phyloP scores from a whole-genome alignment of 192 early-diverging fungal genomes.

The Coemansia biformis region DNA sequence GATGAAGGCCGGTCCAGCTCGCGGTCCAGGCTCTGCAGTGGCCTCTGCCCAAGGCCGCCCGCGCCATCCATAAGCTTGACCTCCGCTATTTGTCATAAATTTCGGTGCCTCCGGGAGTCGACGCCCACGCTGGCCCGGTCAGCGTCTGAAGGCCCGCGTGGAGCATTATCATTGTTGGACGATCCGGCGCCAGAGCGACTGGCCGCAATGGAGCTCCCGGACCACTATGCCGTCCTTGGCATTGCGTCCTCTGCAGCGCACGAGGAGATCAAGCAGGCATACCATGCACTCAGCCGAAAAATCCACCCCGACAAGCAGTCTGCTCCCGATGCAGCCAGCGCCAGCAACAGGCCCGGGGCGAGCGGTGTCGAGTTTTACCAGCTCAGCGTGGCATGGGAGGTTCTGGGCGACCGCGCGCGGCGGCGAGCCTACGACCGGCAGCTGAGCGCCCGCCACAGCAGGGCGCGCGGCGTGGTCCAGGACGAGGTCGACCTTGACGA shows the following conservation, averaged over 20 bases:
- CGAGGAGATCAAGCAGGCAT: constrained; percentile 38
- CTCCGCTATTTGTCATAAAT: too few species aligned
- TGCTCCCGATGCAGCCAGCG: not conserved
- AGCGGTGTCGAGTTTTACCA: constrained; percentile 40
- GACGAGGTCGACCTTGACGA: constrained; percentile 76
- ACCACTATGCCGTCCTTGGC: constrained; percentile 26
- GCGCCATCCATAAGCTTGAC: too few species aligned
- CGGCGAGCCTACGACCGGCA: constrained; percentile 31
- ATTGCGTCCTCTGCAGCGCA: constrained; percentile 12
- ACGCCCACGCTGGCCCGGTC: too few species aligned
- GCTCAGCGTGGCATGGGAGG: constrained; percentile 40
- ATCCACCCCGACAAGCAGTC: constrained; percentile 33
- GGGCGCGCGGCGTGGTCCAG: constrained; percentile 54
- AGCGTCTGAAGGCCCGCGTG: too few species aligned
- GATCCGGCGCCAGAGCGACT: too few species aligned
- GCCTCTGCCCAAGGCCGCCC: too few species aligned
- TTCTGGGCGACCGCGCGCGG: constrained; percentile 15
- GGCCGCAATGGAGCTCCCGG: constrained; percentile 2
- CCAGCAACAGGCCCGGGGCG: too few species aligned
- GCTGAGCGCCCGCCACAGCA: constrained; percentile 6
- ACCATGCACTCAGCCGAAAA: constrained; percentile 28
- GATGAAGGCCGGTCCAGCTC: too few species aligned
- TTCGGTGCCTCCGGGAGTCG: too few species aligned
- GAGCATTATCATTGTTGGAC: too few species aligned
- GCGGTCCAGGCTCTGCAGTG: too few species aligned